These are phyloP conservation scores for Aspergillus baeticus DNA, from an alignment of 495 filamentous ascomycete species.

Conservation along the genomic window DNA sequence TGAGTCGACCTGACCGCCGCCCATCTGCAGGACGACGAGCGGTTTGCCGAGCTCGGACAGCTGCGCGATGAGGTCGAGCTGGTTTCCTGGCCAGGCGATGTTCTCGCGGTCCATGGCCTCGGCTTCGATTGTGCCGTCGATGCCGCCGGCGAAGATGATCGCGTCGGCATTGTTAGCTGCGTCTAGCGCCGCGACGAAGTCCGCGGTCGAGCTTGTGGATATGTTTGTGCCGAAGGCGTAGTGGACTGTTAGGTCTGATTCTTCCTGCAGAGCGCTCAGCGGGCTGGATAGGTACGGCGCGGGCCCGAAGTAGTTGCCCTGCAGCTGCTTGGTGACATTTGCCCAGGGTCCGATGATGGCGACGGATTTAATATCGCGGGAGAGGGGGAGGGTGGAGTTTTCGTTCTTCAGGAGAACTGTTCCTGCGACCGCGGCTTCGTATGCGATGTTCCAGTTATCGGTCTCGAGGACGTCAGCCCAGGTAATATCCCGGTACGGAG, in stretches of 20 bases:
- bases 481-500: slow-evolving; percentile 48
- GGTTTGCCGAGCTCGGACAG: slow-evolving; percentile 52
- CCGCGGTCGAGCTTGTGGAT: slow-evolving; percentile 37
- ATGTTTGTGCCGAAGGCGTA: slow-evolving; percentile 47
- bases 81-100: slow-evolving; percentile 58
- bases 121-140: slow-evolving; percentile 55
- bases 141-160: slow-evolving; percentile 57
- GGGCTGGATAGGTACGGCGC: slow-evolving; percentile 58
- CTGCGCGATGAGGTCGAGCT: slow-evolving; percentile 53
- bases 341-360: slow-evolving; percentile 60
- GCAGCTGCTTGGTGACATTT: slow-evolving; percentile 58
- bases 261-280: slow-evolving; percentile 45
- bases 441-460: slow-evolving; percentile 53
- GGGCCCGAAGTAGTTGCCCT: slow-evolving; percentile 58
- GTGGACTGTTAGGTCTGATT: slow-evolving; percentile 41
- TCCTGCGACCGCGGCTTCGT: slow-evolving; percentile 58
- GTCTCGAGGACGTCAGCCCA: slow-evolving; percentile 53
- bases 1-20: slow-evolving; percentile 58
- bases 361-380: slow-evolving; percentile 37
- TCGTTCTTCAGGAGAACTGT: slow-evolving; percentile 64
- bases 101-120: slow-evolving; percentile 55
- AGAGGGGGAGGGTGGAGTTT: slow-evolving; percentile 52
- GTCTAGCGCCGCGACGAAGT: slow-evolving; percentile 40
- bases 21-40: slow-evolving; percentile 57
- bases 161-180: slow-evolving; percentile 53